These are phyloP conservation scores for Dactylis glomerata DNA, from an alignment of 176 grass and related monocot species.

Conservation along the genomic window DNA sequence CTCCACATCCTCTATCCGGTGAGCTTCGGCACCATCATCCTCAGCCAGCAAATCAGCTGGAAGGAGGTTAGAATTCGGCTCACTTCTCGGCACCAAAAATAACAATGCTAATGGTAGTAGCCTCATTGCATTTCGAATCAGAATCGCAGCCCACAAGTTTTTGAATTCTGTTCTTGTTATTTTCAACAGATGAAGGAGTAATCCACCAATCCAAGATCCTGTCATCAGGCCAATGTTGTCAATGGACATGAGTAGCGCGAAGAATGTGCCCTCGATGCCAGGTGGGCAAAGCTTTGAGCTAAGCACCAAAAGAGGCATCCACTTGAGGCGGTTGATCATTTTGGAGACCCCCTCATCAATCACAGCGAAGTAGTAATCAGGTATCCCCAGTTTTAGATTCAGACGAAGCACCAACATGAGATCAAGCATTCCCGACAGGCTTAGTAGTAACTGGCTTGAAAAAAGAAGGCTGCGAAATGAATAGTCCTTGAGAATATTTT, in stretches of 20 bases:
- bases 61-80: conserved; percentile 61
- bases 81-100: conserved; percentile 65
- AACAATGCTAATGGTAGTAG: conserved; percentile 61
- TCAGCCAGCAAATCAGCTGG: conserved; percentile 52
- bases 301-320: conserved; percentile 84
- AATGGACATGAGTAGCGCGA: conserved; percentile 77
- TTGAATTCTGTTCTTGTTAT: conserved; percentile 75
- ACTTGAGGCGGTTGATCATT: conserved; percentile 74
- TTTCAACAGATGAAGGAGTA: conserved; percentile 73
- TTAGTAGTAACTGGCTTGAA: conserved; percentile 64
- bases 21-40: conserved; percentile 22
- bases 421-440: conserved; percentile 82
- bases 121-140: conserved; percentile 68
- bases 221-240: conserved; percentile 65
- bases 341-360: conserved; percentile 75
- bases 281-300: conserved; percentile 74
- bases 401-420: conserved; percentile 70
- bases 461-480: conserved; percentile 61
- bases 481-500: conserved; percentile 64
- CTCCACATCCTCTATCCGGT: conserved; percentile 33
- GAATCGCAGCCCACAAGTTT: conserved; percentile 75
- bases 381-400: conserved; percentile 69
- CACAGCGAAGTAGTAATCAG: conserved; percentile 79
- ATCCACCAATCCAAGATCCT: conserved; percentile 64
- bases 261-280: conserved; percentile 88